A percentile compares a stretch with the other conserved stretches of the same genome.
These are phyloP conservation scores for Candida ficus DNA, from an alignment of 805 yeast genomes.

Conservation along the genomic window DNA sequence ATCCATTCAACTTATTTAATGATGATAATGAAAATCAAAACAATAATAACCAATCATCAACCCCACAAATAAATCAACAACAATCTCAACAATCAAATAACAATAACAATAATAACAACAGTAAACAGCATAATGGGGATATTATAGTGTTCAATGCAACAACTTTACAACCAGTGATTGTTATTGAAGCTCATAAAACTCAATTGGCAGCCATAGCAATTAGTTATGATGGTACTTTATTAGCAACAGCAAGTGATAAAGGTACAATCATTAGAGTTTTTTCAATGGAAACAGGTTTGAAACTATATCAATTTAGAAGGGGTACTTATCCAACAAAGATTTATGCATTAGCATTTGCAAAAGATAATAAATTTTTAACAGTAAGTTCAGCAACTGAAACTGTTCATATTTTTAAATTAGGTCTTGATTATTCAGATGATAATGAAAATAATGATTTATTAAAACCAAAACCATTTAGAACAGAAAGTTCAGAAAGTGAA, in stretches of 20 bases:
- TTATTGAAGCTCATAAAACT: constrained; percentile 71
- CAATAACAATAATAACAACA: constrained; percentile 27
- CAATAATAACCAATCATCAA: constrained; percentile 1
- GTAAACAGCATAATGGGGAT: constrained; percentile 45
- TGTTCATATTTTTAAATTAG: constrained; percentile 82
- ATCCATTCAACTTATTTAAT: constrained; percentile 4
- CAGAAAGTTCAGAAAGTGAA: constrained; percentile 22
- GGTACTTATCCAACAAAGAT: constrained; percentile 83
- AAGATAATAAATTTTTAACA: constrained; percentile 63
- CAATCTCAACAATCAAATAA: not conserved
- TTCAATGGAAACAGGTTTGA: constrained; percentile 54
- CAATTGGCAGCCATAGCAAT: constrained; percentile 58
- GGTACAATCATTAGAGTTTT: constrained; percentile 77
- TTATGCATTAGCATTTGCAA: constrained; percentile 69
- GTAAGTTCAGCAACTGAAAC: constrained; percentile 89
- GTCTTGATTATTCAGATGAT: constrained; percentile 24
- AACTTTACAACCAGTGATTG: constrained; percentile 57
- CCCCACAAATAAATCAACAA: not conserved
- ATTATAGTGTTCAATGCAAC: constrained; percentile 62
- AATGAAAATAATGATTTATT: constrained; percentile 11
- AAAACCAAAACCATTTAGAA: constrained; percentile 11
- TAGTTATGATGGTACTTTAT: constrained; percentile 56
- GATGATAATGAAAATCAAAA: not conserved
- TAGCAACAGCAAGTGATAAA: constrained; percentile 73
- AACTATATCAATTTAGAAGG: constrained; percentile 65